These are phyloP conservation scores for Leccinum incarnatum DNA, from an alignment of 768 basidiomycete species.

Conservation along the genomic window DNA sequence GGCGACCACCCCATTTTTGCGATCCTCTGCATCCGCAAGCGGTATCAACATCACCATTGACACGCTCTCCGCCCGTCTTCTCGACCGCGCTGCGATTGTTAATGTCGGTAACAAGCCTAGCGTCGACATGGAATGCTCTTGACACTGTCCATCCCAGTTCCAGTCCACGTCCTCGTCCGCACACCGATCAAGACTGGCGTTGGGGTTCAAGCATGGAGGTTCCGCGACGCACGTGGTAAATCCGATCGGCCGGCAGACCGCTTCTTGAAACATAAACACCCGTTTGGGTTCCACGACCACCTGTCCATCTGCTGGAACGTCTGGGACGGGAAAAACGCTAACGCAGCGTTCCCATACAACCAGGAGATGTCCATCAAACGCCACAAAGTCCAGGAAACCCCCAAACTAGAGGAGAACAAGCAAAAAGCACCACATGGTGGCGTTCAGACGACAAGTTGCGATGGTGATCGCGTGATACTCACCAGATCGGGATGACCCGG, in stretches of 20 bases:
- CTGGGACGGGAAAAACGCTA: conserved; percentile 27
- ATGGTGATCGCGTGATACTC: background rate
- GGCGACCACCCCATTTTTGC: background rate
- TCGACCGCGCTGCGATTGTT: conserved; percentile 26
- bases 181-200: background rate
- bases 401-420: conserved; percentile 18
- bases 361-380: conserved; percentile 23
- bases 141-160: background rate
- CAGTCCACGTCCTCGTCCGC: background rate
- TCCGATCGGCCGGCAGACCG: conserved; percentile 21
- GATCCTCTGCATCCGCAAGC: conserved; percentile 6
- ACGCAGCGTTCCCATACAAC: conserved; percentile 29
- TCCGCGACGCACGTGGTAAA: conserved; percentile 27
- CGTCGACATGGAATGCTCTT: background rate
- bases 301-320: conserved; percentile 21
- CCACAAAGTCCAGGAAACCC: conserved; percentile 23
- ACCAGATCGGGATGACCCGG: conserved; percentile 22
- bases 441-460: background rate
- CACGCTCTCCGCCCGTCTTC: conserved; percentile 10
- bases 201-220: background rate
- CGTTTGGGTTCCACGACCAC: conserved; percentile 20
- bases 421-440: background rate
- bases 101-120: conserved; percentile 11
- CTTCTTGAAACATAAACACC: conserved; percentile 29
- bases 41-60: conserved; percentile 28